phyloP scores from a whole-genome alignment of 495 filamentous ascomycete genomes.

The Bacidia gigantensis region DNA sequence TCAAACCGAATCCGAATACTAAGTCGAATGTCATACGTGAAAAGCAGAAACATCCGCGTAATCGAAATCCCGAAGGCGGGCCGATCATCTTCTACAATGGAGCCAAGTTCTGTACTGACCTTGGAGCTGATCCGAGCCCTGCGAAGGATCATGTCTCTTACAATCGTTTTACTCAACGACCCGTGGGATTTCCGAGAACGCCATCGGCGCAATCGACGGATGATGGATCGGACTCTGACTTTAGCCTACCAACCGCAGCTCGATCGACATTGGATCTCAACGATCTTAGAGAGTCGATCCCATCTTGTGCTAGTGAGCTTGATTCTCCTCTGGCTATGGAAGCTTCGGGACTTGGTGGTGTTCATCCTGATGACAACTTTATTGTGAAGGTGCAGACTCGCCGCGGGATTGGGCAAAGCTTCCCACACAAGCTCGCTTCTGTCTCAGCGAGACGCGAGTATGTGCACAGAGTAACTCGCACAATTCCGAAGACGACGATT shows the following conservation, averaged over 20 bases:
- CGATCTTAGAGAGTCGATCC: slow-evolving; percentile 11
- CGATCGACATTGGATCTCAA: slow-evolving; percentile 10
- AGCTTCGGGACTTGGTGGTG: slow-evolving; percentile 50
- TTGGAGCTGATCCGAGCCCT: slow-evolving; percentile 42
- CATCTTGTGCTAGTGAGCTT: slow-evolving; percentile 2
- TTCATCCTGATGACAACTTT: slow-evolving; percentile 56
- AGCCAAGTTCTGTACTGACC: slow-evolving; percentile 61
- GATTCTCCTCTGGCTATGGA: slow-evolving; percentile 30
- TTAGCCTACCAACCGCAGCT: no score
- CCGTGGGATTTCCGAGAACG: slow-evolving; percentile 8
- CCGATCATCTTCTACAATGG: slow-evolving; percentile 72
- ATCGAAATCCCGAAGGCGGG: slow-evolving; percentile 43
- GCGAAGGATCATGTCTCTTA: slow-evolving; percentile 6
- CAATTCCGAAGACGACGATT: not conserved
- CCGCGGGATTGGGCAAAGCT: slow-evolving; percentile 20
- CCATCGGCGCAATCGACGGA: not conserved
- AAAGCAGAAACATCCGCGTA: slow-evolving; percentile 17
- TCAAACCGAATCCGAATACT: slow-evolving; percentile 13
- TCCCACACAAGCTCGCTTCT: not conserved
- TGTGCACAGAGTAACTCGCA: slow-evolving; percentile 5
- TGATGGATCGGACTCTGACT: not conserved
- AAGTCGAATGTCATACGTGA: slow-evolving; percentile 11
- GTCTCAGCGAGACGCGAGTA: not conserved
- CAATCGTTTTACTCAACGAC: slow-evolving; percentile 6
- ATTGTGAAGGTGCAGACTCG: slow-evolving; percentile 39